phyloP scores from a whole-genome alignment of 2,329 filamentous ascomycete genomes.

The Phialocephala subalpina region DNA sequence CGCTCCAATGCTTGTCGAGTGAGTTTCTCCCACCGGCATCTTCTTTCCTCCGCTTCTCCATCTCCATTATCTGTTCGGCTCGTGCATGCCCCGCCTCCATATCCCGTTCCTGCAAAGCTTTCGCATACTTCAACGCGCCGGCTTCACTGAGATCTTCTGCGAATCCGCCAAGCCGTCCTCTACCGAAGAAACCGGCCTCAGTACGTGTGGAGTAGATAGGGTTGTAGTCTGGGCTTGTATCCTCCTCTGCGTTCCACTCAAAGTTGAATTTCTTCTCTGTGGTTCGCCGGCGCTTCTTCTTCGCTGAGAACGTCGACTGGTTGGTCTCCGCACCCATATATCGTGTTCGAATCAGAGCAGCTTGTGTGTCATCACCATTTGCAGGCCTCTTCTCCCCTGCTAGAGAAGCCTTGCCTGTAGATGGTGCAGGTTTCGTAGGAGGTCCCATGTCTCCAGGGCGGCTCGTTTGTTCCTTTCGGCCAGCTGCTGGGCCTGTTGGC shows the following conservation, averaged over 20 bases:
- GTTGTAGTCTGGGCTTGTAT: slow-evolving; percentile 86
- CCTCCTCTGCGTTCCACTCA: slow-evolving; percentile 95
- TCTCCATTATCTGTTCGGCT: slow-evolving; percentile 83
- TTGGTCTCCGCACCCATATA: slow-evolving; percentile 95
- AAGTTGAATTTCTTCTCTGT: slow-evolving; percentile 99
- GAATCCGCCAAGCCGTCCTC: slow-evolving; percentile 73
- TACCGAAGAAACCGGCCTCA: slow-evolving; percentile 74
- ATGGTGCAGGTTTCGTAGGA: slow-evolving; percentile 40
- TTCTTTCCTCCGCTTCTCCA: slow-evolving; percentile 80
- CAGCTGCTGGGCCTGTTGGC: slow-evolving; percentile 54
- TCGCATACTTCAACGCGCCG: slow-evolving; percentile 65
- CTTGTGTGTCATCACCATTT: slow-evolving; percentile 70
- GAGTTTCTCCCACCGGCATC: slow-evolving; percentile 74
- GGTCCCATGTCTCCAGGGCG: slow-evolving; percentile 35
- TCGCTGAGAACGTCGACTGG: slow-evolving; percentile 87
- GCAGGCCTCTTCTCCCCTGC: slow-evolving; percentile 47
- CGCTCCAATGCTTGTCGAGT: slow-evolving; percentile 93
- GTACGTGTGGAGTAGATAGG: slow-evolving; percentile 77
- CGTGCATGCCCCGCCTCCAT: slow-evolving; percentile 77
- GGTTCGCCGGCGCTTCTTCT: slow-evolving; percentile 93
- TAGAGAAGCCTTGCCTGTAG: slow-evolving; percentile 42
- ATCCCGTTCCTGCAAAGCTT: slow-evolving; percentile 78
- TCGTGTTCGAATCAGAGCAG: slow-evolving; percentile 76
- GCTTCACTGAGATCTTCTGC: slow-evolving; percentile 64
- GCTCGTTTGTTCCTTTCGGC: slow-evolving; percentile 34